Evolutionary conservation across 495 filamentous ascomycete genomes (phyloP).

Genomic region (Hypoxylon rickii): DNA sequence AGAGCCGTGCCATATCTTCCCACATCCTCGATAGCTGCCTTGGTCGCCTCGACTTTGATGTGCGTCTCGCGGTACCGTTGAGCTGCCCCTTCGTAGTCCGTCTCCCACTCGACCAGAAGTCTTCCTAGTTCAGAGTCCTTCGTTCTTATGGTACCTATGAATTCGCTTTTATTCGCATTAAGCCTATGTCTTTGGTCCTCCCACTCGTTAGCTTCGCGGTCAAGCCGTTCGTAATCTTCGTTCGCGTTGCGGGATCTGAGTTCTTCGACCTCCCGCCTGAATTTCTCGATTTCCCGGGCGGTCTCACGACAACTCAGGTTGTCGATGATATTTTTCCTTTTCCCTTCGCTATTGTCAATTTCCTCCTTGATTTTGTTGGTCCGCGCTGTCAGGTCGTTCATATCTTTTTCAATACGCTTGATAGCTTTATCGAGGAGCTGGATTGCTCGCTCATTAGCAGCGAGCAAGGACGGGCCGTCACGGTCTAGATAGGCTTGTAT

Average conservation of each 20-base stretch:
- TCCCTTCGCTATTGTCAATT: conserved; percentile 75
- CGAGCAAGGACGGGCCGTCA: conserved; percentile 74
- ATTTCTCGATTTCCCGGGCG: conserved; percentile 64
- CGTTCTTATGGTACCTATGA: conserved; percentile 73
- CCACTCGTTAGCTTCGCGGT: conserved; percentile 65
- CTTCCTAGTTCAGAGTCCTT: conserved; percentile 79
- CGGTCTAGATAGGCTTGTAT: conserved; percentile 80
- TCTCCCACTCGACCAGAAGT: conserved; percentile 75
- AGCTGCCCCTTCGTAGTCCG: conserved; percentile 84
- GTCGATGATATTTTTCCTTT: conserved; percentile 79
- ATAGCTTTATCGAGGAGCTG: conserved; percentile 68
- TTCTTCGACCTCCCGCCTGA: conserved; percentile 72
- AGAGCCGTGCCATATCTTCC: conserved; percentile 77
- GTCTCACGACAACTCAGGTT: conserved; percentile 84
- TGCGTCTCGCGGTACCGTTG: conserved; percentile 82
- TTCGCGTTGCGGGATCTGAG: conserved; percentile 81
- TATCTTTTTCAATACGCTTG: conserved; percentile 66
- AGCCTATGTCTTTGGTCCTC: conserved; percentile 65
- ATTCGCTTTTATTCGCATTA: conserved; percentile 50
- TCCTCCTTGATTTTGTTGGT: conserved; percentile 81
- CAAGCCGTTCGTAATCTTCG: conserved; percentile 76
- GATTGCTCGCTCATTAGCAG: conserved; percentile 69
- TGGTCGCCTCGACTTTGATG: conserved; percentile 90
- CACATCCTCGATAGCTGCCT: conserved; percentile 89
- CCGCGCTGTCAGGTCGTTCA: conserved; percentile 63